Evolutionary conservation across 2,329 filamentous ascomycete species (phyloP).

Genomic region (Microsporum ferrugineum): DNA sequence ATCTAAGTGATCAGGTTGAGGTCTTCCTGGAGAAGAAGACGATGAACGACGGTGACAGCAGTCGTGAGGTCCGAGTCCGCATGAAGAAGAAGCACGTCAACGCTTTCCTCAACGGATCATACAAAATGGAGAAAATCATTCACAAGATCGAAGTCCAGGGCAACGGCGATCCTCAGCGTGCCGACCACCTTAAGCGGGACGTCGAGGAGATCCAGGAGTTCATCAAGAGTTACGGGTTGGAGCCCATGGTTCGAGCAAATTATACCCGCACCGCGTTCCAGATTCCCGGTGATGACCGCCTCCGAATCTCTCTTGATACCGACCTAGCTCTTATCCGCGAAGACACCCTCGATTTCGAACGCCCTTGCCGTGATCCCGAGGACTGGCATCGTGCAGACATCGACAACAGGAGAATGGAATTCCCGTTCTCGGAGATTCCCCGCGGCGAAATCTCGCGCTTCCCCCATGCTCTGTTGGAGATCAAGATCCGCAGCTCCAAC

Average conservation of each 20-base stretch:
- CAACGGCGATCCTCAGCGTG: conserved; percentile 53
- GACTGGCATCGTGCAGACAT: conserved; percentile 90
- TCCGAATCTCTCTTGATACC: conserved; percentile 87
- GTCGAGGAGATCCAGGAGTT: conserved; percentile 70
- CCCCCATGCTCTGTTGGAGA: conserved; percentile 81
- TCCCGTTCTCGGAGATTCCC: conserved; percentile 75
- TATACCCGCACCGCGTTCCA: conserved; percentile 94
- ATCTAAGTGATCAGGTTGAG: conserved; percentile 64
- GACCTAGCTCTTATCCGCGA: conserved; percentile 76
- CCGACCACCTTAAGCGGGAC: conserved; percentile 58
- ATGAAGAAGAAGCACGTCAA: conserved; percentile 94
- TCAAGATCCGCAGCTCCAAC: conserved; percentile 79
- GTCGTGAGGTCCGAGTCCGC: conserved; percentile 65
- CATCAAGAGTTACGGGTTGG: conserved; percentile 62
- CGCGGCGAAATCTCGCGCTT: conserved; percentile 87
- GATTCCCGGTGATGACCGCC: conserved; percentile 79
- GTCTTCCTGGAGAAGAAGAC: conserved; percentile 85
- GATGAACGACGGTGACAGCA: conserved; percentile 62
- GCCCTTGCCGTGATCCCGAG: conserved; percentile 78
- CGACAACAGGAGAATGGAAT: conserved; percentile 69
- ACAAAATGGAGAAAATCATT: conserved; percentile 83
- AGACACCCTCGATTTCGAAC: conserved; percentile 61
- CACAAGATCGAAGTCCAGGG: conserved; percentile 67
- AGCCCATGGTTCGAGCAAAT: conserved; percentile 80
- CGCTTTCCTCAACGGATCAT: conserved; percentile 72